These are phyloP conservation scores for Microcyclospora tardicrescens DNA, from an alignment of 2,329 filamentous ascomycete genomes.

Conservation along the genomic window DNA sequence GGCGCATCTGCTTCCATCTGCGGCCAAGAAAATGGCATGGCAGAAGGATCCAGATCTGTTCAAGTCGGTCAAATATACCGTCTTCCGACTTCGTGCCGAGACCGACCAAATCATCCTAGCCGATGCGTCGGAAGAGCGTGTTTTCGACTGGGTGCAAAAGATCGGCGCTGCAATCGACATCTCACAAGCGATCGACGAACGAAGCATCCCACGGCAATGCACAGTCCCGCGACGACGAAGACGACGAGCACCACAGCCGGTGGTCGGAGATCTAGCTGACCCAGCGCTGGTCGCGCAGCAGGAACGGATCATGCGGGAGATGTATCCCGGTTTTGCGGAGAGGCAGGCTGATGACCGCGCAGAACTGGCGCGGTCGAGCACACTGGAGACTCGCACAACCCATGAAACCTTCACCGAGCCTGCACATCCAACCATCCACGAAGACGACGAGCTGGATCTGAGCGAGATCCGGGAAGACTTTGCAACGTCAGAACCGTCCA, in stretches of 20 bases:
- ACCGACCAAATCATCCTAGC: conserved; percentile 62
- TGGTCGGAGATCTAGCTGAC: conserved; percentile 20
- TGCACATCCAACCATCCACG: conserved; percentile 10
- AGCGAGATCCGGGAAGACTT: conserved; percentile 22
- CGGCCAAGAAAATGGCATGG: conserved; percentile 27
- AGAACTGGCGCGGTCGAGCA: conserved; percentile 1
- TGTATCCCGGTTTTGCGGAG: conserved; percentile 32
- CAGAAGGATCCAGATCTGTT: conserved; percentile 36
- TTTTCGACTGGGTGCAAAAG: conserved; percentile 55
- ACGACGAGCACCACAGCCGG: conserved; percentile 21
- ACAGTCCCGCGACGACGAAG: conserved; percentile 33
- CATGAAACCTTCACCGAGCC: conserved; percentile 3
- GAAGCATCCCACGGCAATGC: conserved; percentile 34
- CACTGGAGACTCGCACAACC: conserved; percentile 2
- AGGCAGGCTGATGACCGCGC: conserved; percentile 1
- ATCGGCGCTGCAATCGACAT: conserved; percentile 64
- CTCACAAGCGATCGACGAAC: conserved; percentile 56
- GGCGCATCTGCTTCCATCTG: conserved; percentile 31
- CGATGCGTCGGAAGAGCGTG: conserved; percentile 49
- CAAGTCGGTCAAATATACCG: conserved; percentile 39
- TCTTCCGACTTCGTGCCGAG: conserved; percentile 59
- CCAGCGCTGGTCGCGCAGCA: conserved; percentile 34
- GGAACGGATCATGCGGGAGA: conserved; percentile 33
- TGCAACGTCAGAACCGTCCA: conserved; percentile 3
- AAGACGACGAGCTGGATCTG: conserved; percentile 25